phyloP scores from a whole-genome alignment of 2,329 filamentous ascomycete genomes.

The Pleurostoma richardsiae region DNA sequence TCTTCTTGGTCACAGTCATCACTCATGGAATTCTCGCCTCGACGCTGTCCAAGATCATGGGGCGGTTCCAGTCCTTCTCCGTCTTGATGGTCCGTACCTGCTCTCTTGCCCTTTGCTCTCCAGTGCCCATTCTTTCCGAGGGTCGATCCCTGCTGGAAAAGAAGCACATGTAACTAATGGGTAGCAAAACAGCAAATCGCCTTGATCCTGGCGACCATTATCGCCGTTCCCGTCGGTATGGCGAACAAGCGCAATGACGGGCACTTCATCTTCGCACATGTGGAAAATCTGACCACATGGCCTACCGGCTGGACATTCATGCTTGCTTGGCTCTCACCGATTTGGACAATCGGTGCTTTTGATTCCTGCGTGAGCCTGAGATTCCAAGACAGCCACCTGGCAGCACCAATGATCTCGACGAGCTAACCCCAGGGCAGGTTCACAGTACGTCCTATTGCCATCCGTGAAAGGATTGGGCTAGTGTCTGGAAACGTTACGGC shows the following conservation, averaged over 20 bases:
- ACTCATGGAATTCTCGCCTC: slow-evolving; percentile 50
- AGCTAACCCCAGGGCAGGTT: slow-evolving; percentile 2
- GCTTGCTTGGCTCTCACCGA: slow-evolving; percentile 54
- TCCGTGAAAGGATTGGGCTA: neutral
- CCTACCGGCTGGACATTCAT: slow-evolving; percentile 54
- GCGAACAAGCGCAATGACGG: slow-evolving; percentile 29
- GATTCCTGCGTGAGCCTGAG: slow-evolving; percentile 46
- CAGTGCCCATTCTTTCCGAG: too few relatives aligned
- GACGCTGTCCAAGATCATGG: slow-evolving; percentile 50
- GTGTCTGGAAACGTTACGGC: too few relatives aligned
- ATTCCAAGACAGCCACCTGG: neutral
- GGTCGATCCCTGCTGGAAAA: too few relatives aligned
- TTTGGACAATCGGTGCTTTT: slow-evolving; percentile 57
- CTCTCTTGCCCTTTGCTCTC: neutral
- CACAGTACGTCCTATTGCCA: slow-evolving; percentile 7
- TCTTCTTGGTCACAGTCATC: slow-evolving; percentile 49
- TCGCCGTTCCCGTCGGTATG: slow-evolving; percentile 50
- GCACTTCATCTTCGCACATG: slow-evolving; percentile 49
- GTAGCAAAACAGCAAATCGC: slow-evolving; percentile 34
- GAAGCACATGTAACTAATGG: too few relatives aligned
- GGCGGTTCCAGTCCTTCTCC: slow-evolving; percentile 50
- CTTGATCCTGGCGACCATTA: slow-evolving; percentile 50
- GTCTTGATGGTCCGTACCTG: slow-evolving; percentile 33
- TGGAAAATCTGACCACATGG: slow-evolving; percentile 54
- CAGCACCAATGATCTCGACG: neutral